Base-by-base conservation (phyloP, 1,284 basidiomycete genomes). In the Sphagnurus paluster region DNA sequence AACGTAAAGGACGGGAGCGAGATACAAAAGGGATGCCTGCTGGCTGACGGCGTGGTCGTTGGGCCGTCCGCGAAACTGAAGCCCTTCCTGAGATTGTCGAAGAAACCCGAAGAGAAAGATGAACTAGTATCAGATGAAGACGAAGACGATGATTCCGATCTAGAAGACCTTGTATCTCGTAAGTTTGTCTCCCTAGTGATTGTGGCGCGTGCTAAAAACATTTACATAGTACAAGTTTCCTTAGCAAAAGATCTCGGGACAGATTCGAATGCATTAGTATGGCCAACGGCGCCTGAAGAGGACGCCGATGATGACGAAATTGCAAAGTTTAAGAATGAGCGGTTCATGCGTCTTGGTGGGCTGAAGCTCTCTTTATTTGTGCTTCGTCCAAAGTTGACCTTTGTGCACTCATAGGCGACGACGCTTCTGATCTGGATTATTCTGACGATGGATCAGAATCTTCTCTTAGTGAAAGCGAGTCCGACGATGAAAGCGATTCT, bases 11-110 rank as follows among this genome's bases (percentile, higher is more conserved):
- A 86, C 39, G 80, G 79, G 24, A 80, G 77, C 47, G 69, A 65
- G 7, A 64, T 95, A 17, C 75, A 76, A 34, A 71, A 72, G 29
- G 90, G 93, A 13, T 90, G 86, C 59, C 70, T 93, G 44, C 74
- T 98, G 34, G 91, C 83, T 0, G 86, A 93, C 57, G 85, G 80
- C 13, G 93, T 95, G 3, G 72, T 76, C 28, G 70, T 98, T 13
- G 90, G 90, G 0, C 84, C 85, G 11, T 75, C 80, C 23, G 87
- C 88, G n/a, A 70, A 65, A 42, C 61, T 98, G 26, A 68, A 72
- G 19, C 79, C 82, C 17, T 94, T 90, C 58, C 80, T 84, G 55
- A 75, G 91, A 44, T 72, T 98, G 35, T 82, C 84, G 41, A 74
- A 68, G 56, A 72, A 66, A 52, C 69, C 66, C 20, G 63, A 70